These are phyloP conservation scores for Akanthomyces lecanii DNA, from an alignment of 2,329 filamentous ascomycete genomes.

Conservation along the genomic window DNA sequence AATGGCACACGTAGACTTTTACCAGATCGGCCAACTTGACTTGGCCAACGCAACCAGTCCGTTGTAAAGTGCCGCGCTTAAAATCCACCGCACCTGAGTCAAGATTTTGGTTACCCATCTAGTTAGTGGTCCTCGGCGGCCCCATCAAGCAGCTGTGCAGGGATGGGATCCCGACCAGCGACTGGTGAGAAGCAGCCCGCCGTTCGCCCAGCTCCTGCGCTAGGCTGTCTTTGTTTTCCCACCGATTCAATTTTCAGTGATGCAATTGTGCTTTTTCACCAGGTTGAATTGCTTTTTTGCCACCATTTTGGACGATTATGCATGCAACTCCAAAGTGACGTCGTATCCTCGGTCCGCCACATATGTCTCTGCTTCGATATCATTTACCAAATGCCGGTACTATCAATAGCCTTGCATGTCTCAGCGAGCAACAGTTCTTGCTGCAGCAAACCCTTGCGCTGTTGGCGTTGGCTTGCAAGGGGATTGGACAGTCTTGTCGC, in stretches of 20 bases:
- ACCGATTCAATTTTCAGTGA: not conserved
- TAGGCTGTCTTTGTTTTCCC: not conserved
- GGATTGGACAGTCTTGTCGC: not conserved
- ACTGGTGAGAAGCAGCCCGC: not conserved
- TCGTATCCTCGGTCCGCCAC: not conserved
- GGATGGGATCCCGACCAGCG: not conserved
- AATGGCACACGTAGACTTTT: no score
- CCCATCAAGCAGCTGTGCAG: slow-evolving; percentile 13
- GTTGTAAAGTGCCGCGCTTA: not conserved
- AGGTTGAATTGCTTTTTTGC: not conserved
- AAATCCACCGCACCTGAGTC: slow-evolving; percentile 6
- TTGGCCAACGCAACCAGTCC: not conserved
- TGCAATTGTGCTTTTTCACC: not conserved
- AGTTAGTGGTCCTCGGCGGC: not conserved
- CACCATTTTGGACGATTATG: not conserved
- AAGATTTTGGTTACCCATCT: not conserved
- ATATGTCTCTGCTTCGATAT: not conserved
- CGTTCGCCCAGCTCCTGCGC: not conserved
- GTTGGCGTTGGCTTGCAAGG: not conserved
- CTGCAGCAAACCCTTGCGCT: not conserved
- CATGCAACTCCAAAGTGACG: not conserved
- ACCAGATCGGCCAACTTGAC: not conserved
- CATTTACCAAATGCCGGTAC: not conserved
- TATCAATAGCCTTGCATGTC: not conserved
- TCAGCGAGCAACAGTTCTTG: not conserved